phyloP scores from a whole-genome alignment of 192 early-diverging fungal genomes.

The Coemansia sp. region DNA sequence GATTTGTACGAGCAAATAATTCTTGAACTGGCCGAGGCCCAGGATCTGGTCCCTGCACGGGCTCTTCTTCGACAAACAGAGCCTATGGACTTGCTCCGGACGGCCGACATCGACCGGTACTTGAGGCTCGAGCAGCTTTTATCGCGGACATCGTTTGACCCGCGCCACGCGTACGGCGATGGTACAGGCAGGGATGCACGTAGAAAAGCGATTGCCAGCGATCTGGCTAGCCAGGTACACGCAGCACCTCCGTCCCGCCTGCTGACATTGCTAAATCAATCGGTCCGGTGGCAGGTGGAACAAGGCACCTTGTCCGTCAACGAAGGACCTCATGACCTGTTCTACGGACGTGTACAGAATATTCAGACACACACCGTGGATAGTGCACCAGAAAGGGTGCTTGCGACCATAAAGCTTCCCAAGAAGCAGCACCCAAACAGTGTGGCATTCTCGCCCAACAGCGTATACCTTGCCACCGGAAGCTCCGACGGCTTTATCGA shows the following conservation, averaged over 20 bases:
- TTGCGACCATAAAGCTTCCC: conserved; percentile 90
- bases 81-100: conserved; percentile 81
- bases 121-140: conserved; percentile 78
- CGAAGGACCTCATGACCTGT: conserved; percentile 71
- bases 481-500: conserved; percentile 95
- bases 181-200: conserved; percentile 62
- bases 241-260: conserved; percentile 74
- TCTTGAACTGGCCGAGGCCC: conserved; percentile 82
- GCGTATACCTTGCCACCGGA: conserved; percentile 83
- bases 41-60: conserved; percentile 80
- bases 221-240: conserved; percentile 27
- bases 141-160: conserved; percentile 62
- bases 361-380: conserved; percentile 56
- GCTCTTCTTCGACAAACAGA: conserved; percentile 86
- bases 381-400: conserved; percentile 64
- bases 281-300: conserved; percentile 85
- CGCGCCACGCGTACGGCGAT: conserved; percentile 47
- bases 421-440: conserved; percentile 81
- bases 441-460: conserved; percentile 79
- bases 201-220: conserved; percentile 72
- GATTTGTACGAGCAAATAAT: conserved; percentile 92
- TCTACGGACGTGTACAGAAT: conserved; percentile 61
- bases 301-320: conserved; percentile 75
- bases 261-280: conserved; percentile 80
- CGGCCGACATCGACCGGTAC: conserved; percentile 77